A percentile compares a stretch with the other conserved stretches of the same genome.
Evolutionary conservation across 2,329 filamentous ascomycete species (phyloP).

Genomic region (Ophiostoma himal-ulmi): DNA sequence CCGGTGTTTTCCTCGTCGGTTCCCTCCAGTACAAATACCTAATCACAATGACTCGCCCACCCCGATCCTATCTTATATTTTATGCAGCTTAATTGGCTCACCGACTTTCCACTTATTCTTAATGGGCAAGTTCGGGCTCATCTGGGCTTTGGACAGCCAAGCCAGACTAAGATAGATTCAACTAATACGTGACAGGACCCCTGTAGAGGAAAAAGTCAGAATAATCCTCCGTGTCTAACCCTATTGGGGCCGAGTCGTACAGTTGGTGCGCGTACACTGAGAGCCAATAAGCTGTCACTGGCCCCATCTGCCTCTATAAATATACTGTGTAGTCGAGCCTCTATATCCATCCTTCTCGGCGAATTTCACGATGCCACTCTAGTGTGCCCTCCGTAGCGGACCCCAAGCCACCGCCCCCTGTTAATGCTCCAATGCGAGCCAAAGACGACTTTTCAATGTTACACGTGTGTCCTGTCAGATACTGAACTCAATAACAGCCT

Average conservation of each 20-base stretch:
- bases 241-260: not conserved
- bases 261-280: not conserved
- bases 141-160: not conserved
- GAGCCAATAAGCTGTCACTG: not conserved
- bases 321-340: not conserved
- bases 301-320: not conserved
- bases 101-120: not conserved
- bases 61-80: slow-evolving; percentile 7
- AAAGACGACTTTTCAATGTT: not conserved
- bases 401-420: not conserved
- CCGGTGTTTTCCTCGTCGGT: slow-evolving; percentile 4
- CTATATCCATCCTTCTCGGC: not conserved
- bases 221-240: slow-evolving; percentile 7
- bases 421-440: not conserved
- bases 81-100: slow-evolving; percentile 5
- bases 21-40: not conserved
- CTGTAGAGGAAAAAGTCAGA: not conserved
- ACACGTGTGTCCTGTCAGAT: not conserved
- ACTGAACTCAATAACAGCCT: not conserved
- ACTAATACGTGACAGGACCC: not conserved
- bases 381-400: not conserved
- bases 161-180: not conserved
- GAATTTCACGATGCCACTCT: not conserved
- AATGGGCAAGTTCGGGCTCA: not conserved
- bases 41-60: not conserved